Evolutionary conservation across 371 early-diverging fungal genomes (phyloP).

Genomic region (Mucor circinelloides): DNA sequence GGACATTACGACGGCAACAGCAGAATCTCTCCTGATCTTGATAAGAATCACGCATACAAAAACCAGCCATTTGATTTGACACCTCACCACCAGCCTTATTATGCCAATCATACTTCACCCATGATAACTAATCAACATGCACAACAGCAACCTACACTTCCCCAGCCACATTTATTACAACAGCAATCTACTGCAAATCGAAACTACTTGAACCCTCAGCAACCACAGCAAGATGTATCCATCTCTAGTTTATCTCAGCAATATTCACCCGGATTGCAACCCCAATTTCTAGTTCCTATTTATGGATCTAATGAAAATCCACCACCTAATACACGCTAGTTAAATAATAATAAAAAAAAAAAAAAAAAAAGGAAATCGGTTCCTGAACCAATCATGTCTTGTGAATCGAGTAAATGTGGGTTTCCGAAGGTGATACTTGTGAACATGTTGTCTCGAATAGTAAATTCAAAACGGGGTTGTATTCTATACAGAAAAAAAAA

Average conservation of each 20-base stretch:
- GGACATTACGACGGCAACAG: background rate
- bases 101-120: background rate
- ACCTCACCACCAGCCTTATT: background rate
- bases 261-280: background rate
- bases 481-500: background rate
- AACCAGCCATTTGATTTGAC: constrained; percentile 1
- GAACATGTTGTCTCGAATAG: background rate
- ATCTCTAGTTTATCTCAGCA: background rate
- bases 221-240: background rate
- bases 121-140: background rate
- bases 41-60: background rate
- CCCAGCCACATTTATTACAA: background rate
- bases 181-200: background rate
- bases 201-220: background rate
- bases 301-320: background rate
- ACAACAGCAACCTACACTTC: background rate
- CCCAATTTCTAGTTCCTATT: background rate
- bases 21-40: background rate
- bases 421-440: background rate
- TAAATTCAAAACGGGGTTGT: background rate
- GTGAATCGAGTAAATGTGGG: background rate
- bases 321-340: background rate
- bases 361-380: background rate
- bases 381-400: background rate
- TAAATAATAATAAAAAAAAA: too few relatives aligned